phyloP scores from a whole-genome alignment of 2,329 filamentous ascomycete genomes.

The Stachybotrys elegans region DNA sequence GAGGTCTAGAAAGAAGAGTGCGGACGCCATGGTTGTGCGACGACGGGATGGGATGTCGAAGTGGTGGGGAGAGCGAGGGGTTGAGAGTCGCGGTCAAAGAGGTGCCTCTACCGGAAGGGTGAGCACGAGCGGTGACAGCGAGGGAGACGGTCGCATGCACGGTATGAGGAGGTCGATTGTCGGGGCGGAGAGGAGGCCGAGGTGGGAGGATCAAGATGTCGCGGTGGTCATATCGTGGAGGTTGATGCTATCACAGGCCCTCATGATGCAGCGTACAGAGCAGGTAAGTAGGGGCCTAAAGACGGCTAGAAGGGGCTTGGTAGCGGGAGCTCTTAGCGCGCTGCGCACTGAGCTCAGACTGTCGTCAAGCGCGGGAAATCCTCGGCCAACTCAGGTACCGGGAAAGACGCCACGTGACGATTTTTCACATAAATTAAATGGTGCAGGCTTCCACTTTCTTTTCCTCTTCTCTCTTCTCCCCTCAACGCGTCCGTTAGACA shows the following conservation, averaged over 20 bases:
- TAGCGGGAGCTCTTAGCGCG: too few relatives aligned
- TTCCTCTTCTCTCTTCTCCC: constrained; percentile 37
- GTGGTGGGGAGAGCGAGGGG: constrained; percentile 14
- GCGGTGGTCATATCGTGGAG: too few relatives aligned
- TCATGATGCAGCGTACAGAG: too few relatives aligned
- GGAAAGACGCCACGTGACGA: background rate
- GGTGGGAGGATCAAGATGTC: too few relatives aligned
- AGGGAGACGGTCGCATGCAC: constrained; percentile 12
- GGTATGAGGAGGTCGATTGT: constrained; percentile 4
- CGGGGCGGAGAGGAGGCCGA: background rate
- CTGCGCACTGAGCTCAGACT: too few relatives aligned
- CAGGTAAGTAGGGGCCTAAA: too few relatives aligned
- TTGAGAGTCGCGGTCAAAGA: constrained; percentile 4
- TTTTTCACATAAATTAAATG: background rate
- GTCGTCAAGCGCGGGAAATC: too few relatives aligned
- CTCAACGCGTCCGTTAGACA: constrained; percentile 78
- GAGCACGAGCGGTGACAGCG: constrained; percentile 16
- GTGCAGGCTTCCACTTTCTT: constrained; percentile 2
- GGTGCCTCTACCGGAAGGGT: constrained; percentile 13
- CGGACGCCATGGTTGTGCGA: constrained; percentile 74
- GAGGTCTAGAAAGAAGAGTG: constrained; percentile 95
- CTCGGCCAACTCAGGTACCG: too few relatives aligned
- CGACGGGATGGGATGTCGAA: constrained; percentile 15
- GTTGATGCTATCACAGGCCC: too few relatives aligned
- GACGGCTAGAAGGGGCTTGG: too few relatives aligned